Conservation (phyloP, 331 rosid species). For the Spiraea crenata region DNA sequence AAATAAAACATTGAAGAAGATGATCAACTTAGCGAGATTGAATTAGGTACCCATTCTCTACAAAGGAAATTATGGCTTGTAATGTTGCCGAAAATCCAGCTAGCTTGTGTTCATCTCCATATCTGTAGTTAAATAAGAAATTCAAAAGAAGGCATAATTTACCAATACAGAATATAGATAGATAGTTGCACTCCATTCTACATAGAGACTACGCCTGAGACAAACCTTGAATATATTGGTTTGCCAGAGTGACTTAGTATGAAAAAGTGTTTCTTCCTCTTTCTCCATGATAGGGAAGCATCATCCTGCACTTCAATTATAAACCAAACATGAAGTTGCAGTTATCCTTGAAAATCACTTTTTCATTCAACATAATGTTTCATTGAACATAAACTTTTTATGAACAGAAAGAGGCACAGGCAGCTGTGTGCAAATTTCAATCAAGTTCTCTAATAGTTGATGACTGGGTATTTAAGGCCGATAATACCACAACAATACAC, state of each 20-base stretch:
- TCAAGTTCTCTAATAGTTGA: slow-evolving; percentile 3
- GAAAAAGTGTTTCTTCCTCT: slow-evolving; percentile 90
- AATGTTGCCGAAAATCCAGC: slow-evolving; percentile 97
- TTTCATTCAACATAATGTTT: not conserved
- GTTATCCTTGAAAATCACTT: slow-evolving; percentile 21
- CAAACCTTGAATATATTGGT: slow-evolving; percentile 92
- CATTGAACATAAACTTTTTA: not conserved
- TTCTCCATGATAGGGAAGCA: slow-evolving; percentile 93
- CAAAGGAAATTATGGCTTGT: slow-evolving; percentile 95
- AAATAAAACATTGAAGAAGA: slow-evolving; percentile 14
- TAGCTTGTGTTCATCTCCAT: slow-evolving; percentile 93
- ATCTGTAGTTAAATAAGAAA: slow-evolving; percentile 40
- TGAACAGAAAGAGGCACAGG: not conserved
- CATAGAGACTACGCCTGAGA: not conserved
- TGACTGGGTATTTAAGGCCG: not conserved
- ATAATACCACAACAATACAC: not conserved
- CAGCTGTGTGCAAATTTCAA: not conserved
- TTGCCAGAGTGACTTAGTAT: slow-evolving; percentile 86
- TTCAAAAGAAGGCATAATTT: slow-evolving; percentile 22
- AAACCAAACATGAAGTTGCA: slow-evolving; percentile 43
- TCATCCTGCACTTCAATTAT: slow-evolving; percentile 85
- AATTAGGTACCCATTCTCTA: slow-evolving; percentile 72
- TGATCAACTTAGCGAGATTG: slow-evolving; percentile 23
- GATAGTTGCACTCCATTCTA: not conserved
- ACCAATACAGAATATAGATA: slow-evolving; percentile 1